A percentile compares a stretch with the other conserved stretches of the same genome.
phyloP scores from a whole-genome alignment of 257 asterid species.

The Solanum pimpinellifolium region DNA sequence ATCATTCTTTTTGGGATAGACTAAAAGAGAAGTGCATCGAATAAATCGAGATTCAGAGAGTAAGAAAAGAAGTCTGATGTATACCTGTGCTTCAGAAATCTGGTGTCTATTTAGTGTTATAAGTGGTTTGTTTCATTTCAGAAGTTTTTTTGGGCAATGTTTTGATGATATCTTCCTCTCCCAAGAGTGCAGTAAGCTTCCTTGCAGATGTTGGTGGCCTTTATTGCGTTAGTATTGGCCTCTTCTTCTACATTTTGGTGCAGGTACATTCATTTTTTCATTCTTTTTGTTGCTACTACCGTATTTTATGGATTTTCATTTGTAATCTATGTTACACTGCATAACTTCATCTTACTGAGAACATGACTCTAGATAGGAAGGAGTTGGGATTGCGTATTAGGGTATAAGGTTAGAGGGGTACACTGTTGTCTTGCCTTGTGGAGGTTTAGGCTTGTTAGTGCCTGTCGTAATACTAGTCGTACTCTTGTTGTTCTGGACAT shows the following conservation, averaged over 20 bases:
- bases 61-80: neutral
- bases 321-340: neutral
- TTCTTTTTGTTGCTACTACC: constrained; percentile 2
- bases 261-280: constrained; percentile 51
- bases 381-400: neutral
- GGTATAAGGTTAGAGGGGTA: neutral
- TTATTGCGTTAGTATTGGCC: constrained; percentile 73
- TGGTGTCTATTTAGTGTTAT: neutral
- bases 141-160: constrained; percentile 2
- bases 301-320: neutral
- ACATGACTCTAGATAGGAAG: neutral
- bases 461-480: neutral
- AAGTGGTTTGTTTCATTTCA: neutral
- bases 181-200: constrained; percentile 90
- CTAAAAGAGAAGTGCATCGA: neutral
- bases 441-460: neutral
- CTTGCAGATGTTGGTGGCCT: constrained; percentile 98
- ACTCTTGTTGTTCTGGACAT: neutral
- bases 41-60: neutral
- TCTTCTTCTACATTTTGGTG: constrained; percentile 76
- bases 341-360: neutral
- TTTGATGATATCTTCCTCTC: constrained; percentile 27
- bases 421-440: neutral
- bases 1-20: neutral
- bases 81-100: neutral